These are phyloP conservation scores for Neoboletus magnificus DNA, from an alignment of 768 basidiomycete genomes.

Conservation along the genomic window DNA sequence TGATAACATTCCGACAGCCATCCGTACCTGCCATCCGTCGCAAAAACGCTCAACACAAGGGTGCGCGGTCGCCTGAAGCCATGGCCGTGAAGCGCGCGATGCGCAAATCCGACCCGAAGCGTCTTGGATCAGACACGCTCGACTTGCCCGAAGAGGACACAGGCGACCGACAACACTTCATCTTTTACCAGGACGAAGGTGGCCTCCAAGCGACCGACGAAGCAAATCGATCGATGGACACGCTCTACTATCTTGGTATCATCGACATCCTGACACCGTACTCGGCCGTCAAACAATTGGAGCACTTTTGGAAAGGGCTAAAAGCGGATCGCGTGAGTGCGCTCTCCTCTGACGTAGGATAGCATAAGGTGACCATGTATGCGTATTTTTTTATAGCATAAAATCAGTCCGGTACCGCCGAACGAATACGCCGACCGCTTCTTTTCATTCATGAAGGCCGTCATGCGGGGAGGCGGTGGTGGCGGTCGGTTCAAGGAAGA, in stretches of 20 bases:
- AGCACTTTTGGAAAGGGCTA: slow-evolving; percentile 92
- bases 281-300: slow-evolving; percentile 67
- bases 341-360: not conserved
- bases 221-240: slow-evolving; percentile 63
- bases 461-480: slow-evolving; percentile 80
- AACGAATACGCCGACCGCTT: slow-evolving; percentile 86
- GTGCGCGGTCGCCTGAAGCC: slow-evolving; percentile 63
- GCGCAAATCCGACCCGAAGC: slow-evolving; percentile 76
- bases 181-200: slow-evolving; percentile 97
- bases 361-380: slow-evolving; percentile 7
- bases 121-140: slow-evolving; percentile 50
- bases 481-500: slow-evolving; percentile 49
- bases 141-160: slow-evolving; percentile 63
- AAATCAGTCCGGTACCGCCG: slow-evolving; percentile 91
- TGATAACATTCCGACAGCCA: slow-evolving; percentile 45
- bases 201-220: slow-evolving; percentile 91
- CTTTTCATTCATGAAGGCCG: slow-evolving; percentile 78
- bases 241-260: slow-evolving; percentile 91
- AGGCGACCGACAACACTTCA: slow-evolving; percentile 59
- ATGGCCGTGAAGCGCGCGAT: slow-evolving; percentile 84
- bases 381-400: slow-evolving; percentile 54
- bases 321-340: slow-evolving; percentile 77
- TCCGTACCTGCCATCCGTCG: slow-evolving; percentile 62
- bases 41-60: slow-evolving; percentile 58
- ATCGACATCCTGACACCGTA: slow-evolving; percentile 98